These are phyloP conservation scores for Candida pini DNA, from an alignment of 805 yeast species.

Conservation along the genomic window DNA sequence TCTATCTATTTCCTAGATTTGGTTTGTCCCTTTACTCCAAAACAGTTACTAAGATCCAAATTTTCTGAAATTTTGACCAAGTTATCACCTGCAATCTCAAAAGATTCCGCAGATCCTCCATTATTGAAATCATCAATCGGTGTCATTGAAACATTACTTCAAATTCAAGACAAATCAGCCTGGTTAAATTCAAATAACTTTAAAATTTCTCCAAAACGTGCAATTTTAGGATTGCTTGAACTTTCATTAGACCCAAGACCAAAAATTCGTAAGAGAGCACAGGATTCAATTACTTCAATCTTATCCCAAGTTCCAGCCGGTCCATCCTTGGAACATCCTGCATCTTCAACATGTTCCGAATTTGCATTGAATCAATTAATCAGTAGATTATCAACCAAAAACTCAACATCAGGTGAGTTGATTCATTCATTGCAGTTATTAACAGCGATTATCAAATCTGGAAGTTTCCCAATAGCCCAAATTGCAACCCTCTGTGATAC, in stretches of 20 bases:
- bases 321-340: slow-evolving; percentile 75
- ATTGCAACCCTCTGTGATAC: slow-evolving; percentile 72
- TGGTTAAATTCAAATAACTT: slow-evolving; percentile 59
- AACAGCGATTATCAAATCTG: slow-evolving; percentile 62
- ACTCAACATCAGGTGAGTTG: slow-evolving; percentile 32
- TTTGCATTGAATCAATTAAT: slow-evolving; percentile 54
- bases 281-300: slow-evolving; percentile 72
- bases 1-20: slow-evolving; percentile 79
- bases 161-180: slow-evolving; percentile 72
- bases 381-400: slow-evolving; percentile 34
- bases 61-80: slow-evolving; percentile 74
- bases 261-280: slow-evolving; percentile 91
- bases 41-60: slow-evolving; percentile 61
- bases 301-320: slow-evolving; percentile 67
- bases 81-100: slow-evolving; percentile 75
- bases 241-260: slow-evolving; percentile 86
- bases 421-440: slow-evolving; percentile 77
- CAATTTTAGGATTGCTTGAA: slow-evolving; percentile 70
- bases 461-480: slow-evolving; percentile 75
- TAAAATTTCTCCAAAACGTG: slow-evolving; percentile 71
- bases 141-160: slow-evolving; percentile 68
- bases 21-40: slow-evolving; percentile 69
- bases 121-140: slow-evolving; percentile 80
- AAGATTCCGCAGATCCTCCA: slow-evolving; percentile 69
- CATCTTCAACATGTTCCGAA: slow-evolving; percentile 63